phyloP scores from a whole-genome alignment of 352 stramenopile genomes.

The Phytophthora vignae region DNA sequence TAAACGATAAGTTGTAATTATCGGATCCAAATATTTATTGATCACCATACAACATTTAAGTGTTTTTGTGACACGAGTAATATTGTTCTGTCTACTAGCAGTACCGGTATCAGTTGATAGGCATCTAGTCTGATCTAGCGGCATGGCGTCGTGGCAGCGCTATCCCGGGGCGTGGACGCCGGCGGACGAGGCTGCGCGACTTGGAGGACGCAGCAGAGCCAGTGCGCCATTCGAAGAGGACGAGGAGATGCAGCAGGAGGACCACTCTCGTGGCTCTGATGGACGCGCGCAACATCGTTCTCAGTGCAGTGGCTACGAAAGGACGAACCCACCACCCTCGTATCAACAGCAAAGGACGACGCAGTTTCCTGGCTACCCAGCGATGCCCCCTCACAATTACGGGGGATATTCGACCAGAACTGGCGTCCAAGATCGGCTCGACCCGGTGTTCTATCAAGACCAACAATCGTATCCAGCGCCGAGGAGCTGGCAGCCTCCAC shows the following conservation, averaged over 20 bases:
- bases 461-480: slow-evolving; percentile 14
- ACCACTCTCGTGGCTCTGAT: background rate
- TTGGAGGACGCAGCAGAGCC: background rate
- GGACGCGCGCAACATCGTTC: slow-evolving; percentile 23
- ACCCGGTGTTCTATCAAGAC: slow-evolving; percentile 3
- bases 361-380: slow-evolving; percentile 7
- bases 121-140: too few species aligned
- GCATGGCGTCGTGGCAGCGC: slow-evolving; percentile 30
- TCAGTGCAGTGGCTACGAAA: slow-evolving; percentile 1
- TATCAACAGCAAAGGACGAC: slow-evolving; percentile 11
- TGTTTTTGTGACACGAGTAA: too few species aligned
- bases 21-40: too few species aligned
- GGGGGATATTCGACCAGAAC: background rate
- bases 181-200: slow-evolving; percentile 8
- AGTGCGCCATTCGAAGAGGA: slow-evolving; percentile 22
- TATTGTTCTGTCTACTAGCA: too few species aligned
- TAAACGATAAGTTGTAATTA: too few species aligned
- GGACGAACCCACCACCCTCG: background rate
- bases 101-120: too few species aligned
- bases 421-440: slow-evolving; percentile 2
- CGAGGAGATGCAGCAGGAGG: slow-evolving; percentile 8
- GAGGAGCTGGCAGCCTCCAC: too few species aligned
- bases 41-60: too few species aligned
- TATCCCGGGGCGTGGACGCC: slow-evolving; percentile 20
- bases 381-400: slow-evolving; percentile 15